Conservation (phyloP, 192 early-diverging fungal genomes). For the Jimgerdemannia flammicorona region DNA sequence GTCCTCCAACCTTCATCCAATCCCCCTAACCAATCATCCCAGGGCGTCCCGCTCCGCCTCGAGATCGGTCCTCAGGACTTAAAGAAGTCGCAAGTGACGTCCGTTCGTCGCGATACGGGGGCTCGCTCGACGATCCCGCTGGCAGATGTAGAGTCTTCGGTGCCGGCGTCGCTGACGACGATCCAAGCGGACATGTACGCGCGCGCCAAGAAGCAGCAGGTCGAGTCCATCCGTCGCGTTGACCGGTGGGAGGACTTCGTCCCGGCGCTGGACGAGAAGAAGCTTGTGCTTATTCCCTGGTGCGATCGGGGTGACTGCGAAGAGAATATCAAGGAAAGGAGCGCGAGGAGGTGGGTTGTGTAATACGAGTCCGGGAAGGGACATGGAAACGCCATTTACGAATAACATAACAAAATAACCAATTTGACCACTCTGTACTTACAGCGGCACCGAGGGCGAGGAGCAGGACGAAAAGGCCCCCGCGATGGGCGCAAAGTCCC, state of each 20-base stretch:
- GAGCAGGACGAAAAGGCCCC: constrained; percentile 94
- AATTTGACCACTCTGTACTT: background rate
- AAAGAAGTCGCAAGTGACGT: constrained; percentile 68
- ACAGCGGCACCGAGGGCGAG: constrained; percentile 54
- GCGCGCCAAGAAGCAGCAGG: constrained; percentile 75
- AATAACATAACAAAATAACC: background rate
- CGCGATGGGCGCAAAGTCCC: constrained; percentile 99
- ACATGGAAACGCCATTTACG: background rate
- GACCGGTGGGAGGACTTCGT: constrained; percentile 95
- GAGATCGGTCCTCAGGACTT: constrained; percentile 98
- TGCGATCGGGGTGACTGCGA: constrained; percentile 91
- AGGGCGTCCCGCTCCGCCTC: constrained; percentile 94
- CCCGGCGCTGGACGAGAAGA: constrained; percentile 82
- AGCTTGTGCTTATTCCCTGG: constrained; percentile 90
- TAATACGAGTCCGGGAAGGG: background rate
- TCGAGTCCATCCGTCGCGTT: constrained; percentile 71
- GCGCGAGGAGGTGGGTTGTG: constrained; percentile 60
- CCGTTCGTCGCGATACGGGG: constrained; percentile 82
- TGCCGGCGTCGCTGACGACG: constrained; percentile 60
- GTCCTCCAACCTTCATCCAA: no score
- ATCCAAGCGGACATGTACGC: constrained; percentile 92
- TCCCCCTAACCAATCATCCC: constrained; percentile 8
- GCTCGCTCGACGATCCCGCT: constrained; percentile 58
- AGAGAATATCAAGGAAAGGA: constrained; percentile 94
- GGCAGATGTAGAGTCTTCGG: constrained; percentile 48